A percentile compares a stretch with the other conserved stretches of the same genome.
Evolutionary conservation across 768 basidiomycete genomes (phyloP).

Genomic region (Solioccasus polychromus): DNA sequence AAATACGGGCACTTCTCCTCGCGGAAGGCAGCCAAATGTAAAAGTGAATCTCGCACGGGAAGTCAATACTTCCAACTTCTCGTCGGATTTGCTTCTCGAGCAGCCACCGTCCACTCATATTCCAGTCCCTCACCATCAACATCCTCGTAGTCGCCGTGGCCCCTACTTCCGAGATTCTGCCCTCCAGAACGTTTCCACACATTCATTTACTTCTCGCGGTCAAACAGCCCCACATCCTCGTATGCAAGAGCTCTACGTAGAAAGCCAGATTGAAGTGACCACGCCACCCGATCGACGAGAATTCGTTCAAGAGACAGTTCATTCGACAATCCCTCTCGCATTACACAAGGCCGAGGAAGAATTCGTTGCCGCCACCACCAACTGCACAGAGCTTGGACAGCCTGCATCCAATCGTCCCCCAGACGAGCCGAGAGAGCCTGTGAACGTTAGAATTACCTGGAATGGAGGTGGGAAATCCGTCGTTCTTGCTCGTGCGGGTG

Average conservation of each 20-base stretch:
- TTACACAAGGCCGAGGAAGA: constrained; percentile 38
- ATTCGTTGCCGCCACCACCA: constrained; percentile 13
- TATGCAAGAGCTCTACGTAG: constrained; percentile 47
- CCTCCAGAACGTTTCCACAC: constrained; percentile 42
- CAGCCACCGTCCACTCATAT: constrained; percentile 45
- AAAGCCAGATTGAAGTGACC: constrained; percentile 31
- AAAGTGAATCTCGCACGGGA: constrained; percentile 27
- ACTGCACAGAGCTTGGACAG: constrained; percentile 20
- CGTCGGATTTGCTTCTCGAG: constrained; percentile 39
- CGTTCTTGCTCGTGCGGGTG: constrained; percentile 66
- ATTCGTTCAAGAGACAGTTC: constrained; percentile 58
- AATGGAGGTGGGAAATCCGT: constrained; percentile 61
- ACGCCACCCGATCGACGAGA: constrained; percentile 29
- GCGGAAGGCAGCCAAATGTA: constrained; percentile 32
- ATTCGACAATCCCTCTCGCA: constrained; percentile 60
- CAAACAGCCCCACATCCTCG: constrained; percentile 36
- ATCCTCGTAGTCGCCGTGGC: constrained; percentile 31
- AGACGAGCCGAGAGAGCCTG: constrained; percentile 30
- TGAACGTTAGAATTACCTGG: constrained; percentile 60
- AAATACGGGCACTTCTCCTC: constrained; percentile 35
- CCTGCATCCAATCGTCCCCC: constrained; percentile 17
- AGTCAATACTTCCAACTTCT: constrained; percentile 31
- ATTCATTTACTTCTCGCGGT: constrained; percentile 37
- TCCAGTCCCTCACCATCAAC: constrained; percentile 32
- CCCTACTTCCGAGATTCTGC: constrained; percentile 36